phyloP scores from a whole-genome alignment of 2,329 filamentous ascomycete genomes.

The Colletotrichum lentis region DNA sequence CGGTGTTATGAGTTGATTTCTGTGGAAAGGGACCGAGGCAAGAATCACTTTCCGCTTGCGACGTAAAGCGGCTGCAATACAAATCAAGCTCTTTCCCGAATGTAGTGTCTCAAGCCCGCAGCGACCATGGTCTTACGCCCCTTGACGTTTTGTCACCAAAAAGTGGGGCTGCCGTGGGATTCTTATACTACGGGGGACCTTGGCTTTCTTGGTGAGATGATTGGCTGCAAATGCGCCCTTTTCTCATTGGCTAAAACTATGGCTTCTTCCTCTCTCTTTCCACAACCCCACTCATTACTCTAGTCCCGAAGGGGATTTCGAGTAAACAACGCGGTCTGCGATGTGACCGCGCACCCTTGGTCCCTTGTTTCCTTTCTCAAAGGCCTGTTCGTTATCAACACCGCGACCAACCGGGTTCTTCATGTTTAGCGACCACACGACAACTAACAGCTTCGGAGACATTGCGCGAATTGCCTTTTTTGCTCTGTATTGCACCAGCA shows the following conservation, averaged over 20 bases:
- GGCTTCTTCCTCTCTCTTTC: conserved; percentile 14
- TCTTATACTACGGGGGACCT: conserved; percentile 15
- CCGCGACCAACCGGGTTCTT: conserved; percentile 24
- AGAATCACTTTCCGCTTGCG: conserved; percentile 5
- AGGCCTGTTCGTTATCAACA: conserved; percentile 31
- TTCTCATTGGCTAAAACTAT: conserved; percentile 7
- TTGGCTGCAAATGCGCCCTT: neutral
- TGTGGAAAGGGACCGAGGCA: neutral
- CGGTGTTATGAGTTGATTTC: neutral
- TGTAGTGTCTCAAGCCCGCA: conserved; percentile 33
- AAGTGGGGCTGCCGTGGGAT: conserved; percentile 16
- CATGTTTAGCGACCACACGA: conserved; percentile 18
- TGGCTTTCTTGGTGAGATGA: neutral
- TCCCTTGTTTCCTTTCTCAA: conserved; percentile 28
- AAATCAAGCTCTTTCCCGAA: conserved; percentile 30
- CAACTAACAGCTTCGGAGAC: conserved; percentile 9
- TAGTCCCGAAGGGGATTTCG: conserved; percentile 48
- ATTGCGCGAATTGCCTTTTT: conserved; percentile 10
- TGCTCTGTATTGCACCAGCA: conserved; percentile 19
- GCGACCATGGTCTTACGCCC: conserved; percentile 10
- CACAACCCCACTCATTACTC: conserved; percentile 35
- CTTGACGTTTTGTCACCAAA: conserved; percentile 17
- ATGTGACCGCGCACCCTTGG: conserved; percentile 31
- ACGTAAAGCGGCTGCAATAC: conserved; percentile 32
- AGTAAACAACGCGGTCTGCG: conserved; percentile 53